Conservation (phyloP, 2,329 filamentous ascomycete species). For the Daldinia sp. region DNA sequence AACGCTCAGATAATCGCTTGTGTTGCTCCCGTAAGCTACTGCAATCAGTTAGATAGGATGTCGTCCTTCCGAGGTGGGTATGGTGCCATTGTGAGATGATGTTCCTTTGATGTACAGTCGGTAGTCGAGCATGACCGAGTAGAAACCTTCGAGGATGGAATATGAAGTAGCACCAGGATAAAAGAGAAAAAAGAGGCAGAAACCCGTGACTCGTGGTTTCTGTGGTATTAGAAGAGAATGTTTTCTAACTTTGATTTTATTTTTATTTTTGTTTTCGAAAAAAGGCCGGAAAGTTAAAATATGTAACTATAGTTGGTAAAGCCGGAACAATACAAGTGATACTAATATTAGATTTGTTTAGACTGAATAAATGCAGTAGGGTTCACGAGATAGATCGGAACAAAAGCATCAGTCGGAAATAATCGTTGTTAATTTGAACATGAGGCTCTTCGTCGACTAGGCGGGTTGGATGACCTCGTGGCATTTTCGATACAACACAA, state of each 20-base stretch:
- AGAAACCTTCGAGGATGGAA: not conserved
- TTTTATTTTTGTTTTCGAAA: too few species aligned
- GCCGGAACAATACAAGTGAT: not conserved
- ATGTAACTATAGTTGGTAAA: conserved; percentile 1
- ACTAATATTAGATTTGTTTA: conserved; percentile 31
- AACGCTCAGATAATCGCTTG: conserved; percentile 30
- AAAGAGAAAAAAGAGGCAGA: conserved; percentile 6
- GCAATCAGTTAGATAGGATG: conserved; percentile 30
- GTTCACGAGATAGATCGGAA: conserved; percentile 23
- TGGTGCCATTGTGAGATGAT: conserved; percentile 23
- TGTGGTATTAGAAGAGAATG: conserved; percentile 4
- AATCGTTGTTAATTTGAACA: conserved; percentile 34
- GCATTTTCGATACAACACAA: conserved; percentile 32
- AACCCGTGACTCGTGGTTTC: not conserved
- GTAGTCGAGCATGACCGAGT: conserved; percentile 7
- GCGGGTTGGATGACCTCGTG: conserved; percentile 35
- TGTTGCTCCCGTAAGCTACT: conserved; percentile 35
- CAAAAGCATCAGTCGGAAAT: conserved; percentile 24
- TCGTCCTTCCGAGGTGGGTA: conserved; percentile 29
- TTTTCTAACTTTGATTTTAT: too few species aligned
- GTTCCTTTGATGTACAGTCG: conserved; percentile 13
- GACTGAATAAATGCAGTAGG: conserved; percentile 18
- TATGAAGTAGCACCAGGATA: not conserved
- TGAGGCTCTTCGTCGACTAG: conserved; percentile 35
- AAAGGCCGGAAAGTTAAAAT: conserved; percentile 12